A percentile compares a stretch with the other conserved stretches of the same genome.
Conservation (phyloP, 148 eudicot genomes). For the Bassia scoparia region DNA sequence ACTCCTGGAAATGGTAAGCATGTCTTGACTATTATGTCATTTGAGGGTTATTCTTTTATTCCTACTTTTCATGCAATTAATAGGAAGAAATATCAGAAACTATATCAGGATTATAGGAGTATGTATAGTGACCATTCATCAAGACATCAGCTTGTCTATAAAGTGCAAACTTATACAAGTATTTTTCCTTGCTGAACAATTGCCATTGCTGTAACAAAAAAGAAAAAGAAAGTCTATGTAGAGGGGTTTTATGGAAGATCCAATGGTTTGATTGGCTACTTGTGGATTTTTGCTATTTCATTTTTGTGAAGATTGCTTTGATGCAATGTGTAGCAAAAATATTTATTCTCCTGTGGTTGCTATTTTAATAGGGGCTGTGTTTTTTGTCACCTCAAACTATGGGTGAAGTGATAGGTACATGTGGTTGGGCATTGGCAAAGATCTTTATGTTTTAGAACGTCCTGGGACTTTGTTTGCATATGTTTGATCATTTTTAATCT, state of each 20-base stretch:
- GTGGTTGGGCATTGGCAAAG: not conserved
- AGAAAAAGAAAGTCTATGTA: too few species aligned
- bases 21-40: not conserved
- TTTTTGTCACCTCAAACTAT: not conserved
- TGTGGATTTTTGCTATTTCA: not conserved
- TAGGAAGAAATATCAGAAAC: not conserved
- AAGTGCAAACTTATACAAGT: not conserved
- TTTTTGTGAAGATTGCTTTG: not conserved
- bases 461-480: not conserved
- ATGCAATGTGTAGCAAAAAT: not conserved
- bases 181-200: not conserved
- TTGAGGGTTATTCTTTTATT: not conserved
- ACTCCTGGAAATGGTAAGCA: slow-evolving; percentile 66
- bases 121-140: not conserved
- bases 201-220: not conserved
- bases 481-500: not conserved
- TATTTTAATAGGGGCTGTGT: not conserved
- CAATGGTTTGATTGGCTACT: not conserved
- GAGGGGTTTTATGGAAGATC: not conserved
- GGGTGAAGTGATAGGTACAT: not conserved
- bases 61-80: not conserved
- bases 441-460: not conserved
- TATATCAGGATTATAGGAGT: not conserved
- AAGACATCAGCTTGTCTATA: not conserved
- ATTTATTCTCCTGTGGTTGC: not conserved